phyloP scores from a whole-genome alignment of 2,329 filamentous ascomycete genomes.

The Sporothrix dimorphospora region DNA sequence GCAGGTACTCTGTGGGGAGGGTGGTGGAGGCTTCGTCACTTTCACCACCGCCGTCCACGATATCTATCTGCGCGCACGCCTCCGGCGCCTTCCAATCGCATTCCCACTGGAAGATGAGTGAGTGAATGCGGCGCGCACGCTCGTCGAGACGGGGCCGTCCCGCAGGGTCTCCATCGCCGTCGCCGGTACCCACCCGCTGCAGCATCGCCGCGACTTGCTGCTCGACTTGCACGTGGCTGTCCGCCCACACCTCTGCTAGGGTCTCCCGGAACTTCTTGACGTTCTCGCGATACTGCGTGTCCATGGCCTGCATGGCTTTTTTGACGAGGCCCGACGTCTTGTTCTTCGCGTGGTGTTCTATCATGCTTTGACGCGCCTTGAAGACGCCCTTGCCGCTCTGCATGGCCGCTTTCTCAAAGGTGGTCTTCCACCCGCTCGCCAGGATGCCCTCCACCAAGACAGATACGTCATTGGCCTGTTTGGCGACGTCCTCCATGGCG shows the following conservation, averaged over 20 bases:
- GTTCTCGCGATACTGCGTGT: background rate
- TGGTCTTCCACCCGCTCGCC: background rate
- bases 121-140: background rate
- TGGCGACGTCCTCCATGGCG: conserved; percentile 6
- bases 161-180: background rate
- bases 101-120: conserved; percentile 7
- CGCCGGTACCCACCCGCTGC: background rate
- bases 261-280: background rate
- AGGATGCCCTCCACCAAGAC: background rate
- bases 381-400: conserved; percentile 16
- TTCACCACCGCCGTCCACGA: background rate
- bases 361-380: background rate
- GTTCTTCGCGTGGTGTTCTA: background rate
- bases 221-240: background rate
- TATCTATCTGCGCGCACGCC: background rate
- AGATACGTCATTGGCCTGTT: conserved; percentile 9
- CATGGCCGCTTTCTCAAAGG: background rate
- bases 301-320: conserved; percentile 18
- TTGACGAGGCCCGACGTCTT: conserved; percentile 18
- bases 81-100: conserved; percentile 22
- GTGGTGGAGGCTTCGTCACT: background rate
- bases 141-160: background rate
- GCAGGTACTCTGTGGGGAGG: conserved; percentile 21
- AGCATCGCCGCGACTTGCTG: conserved; percentile 10
- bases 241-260: background rate